These are phyloP conservation scores for Chaetomiaceae sp. DNA, from an alignment of 2,329 filamentous ascomycete genomes.

Conservation along the genomic window DNA sequence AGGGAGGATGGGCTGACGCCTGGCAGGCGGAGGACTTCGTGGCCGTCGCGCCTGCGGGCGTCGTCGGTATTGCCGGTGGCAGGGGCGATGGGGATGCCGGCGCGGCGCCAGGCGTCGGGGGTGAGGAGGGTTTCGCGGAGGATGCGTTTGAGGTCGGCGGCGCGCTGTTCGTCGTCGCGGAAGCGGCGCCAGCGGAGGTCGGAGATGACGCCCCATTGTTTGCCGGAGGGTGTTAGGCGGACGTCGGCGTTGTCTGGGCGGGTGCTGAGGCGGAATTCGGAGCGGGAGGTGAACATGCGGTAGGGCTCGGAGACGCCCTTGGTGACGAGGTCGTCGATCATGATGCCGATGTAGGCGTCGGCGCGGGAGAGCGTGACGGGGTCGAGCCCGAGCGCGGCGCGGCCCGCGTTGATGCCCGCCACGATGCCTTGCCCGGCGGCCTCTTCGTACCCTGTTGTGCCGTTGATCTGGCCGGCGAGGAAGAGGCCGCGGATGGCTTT, in stretches of 20 bases:
- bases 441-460: slow-evolving; percentile 97
- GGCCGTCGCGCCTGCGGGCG: slow-evolving; percentile 62
- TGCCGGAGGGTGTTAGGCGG: slow-evolving; percentile 75
- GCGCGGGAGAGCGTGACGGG: slow-evolving; percentile 68
- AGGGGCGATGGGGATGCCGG: slow-evolving; percentile 52
- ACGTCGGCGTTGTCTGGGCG: slow-evolving; percentile 92
- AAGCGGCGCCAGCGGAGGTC: slow-evolving; percentile 73
- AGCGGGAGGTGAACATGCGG: slow-evolving; percentile 94
- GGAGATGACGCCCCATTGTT: slow-evolving; percentile 70
- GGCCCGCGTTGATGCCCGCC: slow-evolving; percentile 88
- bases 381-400: slow-evolving; percentile 62
- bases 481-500: slow-evolving; percentile 86
- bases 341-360: slow-evolving; percentile 95
- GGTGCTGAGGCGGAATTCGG: slow-evolving; percentile 89
- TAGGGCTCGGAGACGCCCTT: slow-evolving; percentile 97
- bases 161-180: slow-evolving; percentile 58
- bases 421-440: slow-evolving; percentile 89
- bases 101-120: slow-evolving; percentile 60
- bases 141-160: slow-evolving; percentile 58
- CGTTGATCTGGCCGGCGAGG: slow-evolving; percentile 95
- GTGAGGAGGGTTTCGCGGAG: slow-evolving; percentile 56
- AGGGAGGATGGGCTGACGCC: slow-evolving; percentile 3
- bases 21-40: slow-evolving; percentile 65
- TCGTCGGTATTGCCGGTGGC: slow-evolving; percentile 53
- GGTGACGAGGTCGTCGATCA: slow-evolving; percentile 96